Base-by-base conservation (phyloP, 106 monocot species). In the Chionographis japonica region DNA sequence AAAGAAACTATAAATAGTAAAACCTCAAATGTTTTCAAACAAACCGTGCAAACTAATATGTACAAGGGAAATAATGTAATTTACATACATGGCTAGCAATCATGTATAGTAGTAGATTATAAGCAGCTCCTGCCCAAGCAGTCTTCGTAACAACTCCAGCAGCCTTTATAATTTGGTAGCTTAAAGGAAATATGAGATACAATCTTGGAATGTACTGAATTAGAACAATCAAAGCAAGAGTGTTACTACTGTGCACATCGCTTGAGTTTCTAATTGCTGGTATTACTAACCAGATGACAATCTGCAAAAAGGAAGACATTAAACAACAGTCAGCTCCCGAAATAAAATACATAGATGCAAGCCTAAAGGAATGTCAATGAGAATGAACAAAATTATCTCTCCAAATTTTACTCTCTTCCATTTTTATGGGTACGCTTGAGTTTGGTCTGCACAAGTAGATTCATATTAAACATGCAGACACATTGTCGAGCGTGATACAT, bases 61-160 rank as follows among this genome's bases (percentile, higher is more conserved):
- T 18, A 37, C 39, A 67, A 53, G 12, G 17, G 15, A 68, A 53
- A 11, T 37, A 35, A 63, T 50, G 42, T 41, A 65, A 61, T 6
- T 52, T 63, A 70, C 84, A 46, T 86, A 95, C 95, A 91, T 91
- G 91, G 73, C 95, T 91, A 41, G 81, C 95, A 54, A 95, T 79
- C 88, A 95, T 75, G 81, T 88, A 95, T 40, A 95, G 88, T 12
- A 85, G 56, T 40, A 95, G 69, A 74, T 95, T 91, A 68, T 89
- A 95, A 38, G 83, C 91, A 70, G 95, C 91, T 56, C 91, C 91
- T 8, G 79, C 86, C 95, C 95, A 95, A 59, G 88, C 91, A 51
- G 86, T 95, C 70, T 88, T 91, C 15, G 81, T 80, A 46, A 91
- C 88, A 57, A 88, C 81, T 12, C 95, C 91, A 39, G 77, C 76